phyloP scores from a whole-genome alignment of 306 rosid species.

The Bauhinia variegata region DNA sequence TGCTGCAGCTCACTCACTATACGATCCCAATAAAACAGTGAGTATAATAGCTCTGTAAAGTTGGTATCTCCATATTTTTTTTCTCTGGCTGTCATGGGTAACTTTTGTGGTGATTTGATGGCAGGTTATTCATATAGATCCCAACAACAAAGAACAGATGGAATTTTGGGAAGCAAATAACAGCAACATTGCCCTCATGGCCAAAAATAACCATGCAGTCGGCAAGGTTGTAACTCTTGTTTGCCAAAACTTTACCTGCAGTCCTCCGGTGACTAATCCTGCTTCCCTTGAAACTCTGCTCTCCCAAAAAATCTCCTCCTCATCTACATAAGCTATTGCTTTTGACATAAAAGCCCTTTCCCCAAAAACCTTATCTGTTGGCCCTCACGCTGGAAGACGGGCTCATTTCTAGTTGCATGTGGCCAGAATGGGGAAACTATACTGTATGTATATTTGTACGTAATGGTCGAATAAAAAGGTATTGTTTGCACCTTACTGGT shows the following conservation, averaged over 20 bases:
- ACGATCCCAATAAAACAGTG: slow-evolving; percentile 81
- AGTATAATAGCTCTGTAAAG: slow-evolving; percentile 24
- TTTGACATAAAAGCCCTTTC: neutral
- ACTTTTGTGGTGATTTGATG: slow-evolving; percentile 19
- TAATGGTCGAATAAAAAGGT: neutral
- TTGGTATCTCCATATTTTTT: too few relatives aligned
- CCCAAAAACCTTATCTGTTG: too few relatives aligned
- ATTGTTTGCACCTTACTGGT: neutral
- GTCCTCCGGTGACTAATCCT: slow-evolving; percentile 59
- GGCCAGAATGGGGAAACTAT: neutral
- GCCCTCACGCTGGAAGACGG: neutral
- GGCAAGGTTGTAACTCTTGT: slow-evolving; percentile 75
- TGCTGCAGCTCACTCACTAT: slow-evolving; percentile 65
- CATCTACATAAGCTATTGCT: slow-evolving; percentile 26
- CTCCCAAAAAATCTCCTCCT: slow-evolving; percentile 44
- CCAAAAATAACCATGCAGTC: slow-evolving; percentile 49
- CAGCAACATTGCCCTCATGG: slow-evolving; percentile 73
- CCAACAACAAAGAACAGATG: slow-evolving; percentile 62
- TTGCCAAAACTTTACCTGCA: slow-evolving; percentile 86
- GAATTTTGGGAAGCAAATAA: slow-evolving; percentile 84
- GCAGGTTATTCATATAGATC: slow-evolving; percentile 84
- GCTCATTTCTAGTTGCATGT: neutral
- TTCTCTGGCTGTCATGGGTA: too few relatives aligned
- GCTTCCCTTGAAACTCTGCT: slow-evolving; percentile 59
- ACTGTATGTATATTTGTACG: neutral